Conservation (phyloP, 2,329 filamentous ascomycete genomes). For the Paraphoma chrysanthemicola region DNA sequence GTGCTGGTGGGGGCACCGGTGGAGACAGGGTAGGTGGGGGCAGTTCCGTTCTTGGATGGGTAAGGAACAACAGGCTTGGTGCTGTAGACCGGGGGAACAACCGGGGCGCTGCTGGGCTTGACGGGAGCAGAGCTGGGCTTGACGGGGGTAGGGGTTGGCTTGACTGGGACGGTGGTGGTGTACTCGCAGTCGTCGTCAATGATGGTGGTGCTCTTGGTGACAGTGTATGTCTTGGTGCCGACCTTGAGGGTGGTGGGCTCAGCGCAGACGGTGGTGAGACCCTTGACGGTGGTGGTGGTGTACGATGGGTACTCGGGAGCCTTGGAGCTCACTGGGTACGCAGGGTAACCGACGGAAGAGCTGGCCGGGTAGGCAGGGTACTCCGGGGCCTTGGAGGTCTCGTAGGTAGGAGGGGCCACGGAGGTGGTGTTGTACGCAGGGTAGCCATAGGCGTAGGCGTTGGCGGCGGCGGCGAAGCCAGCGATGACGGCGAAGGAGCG, state of each 20-base stretch:
- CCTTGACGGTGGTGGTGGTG: constrained; percentile 36
- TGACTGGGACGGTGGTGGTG: constrained; percentile 28
- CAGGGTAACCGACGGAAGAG: constrained; percentile 2
- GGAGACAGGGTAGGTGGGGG: constrained; percentile 26
- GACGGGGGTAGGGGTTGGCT: constrained; percentile 21
- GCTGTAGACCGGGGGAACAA: constrained; percentile 21
- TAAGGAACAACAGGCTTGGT: constrained; percentile 16
- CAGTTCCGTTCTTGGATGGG: constrained; percentile 32
- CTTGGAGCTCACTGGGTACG: constrained; percentile 3
- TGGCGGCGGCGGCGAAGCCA: constrained; percentile 37
- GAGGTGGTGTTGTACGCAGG: constrained; percentile 28
- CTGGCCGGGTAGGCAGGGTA: constrained; percentile 9
- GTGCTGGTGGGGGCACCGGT: constrained; percentile 37
- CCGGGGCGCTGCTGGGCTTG: constrained; percentile 24
- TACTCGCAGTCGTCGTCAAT: constrained; percentile 33
- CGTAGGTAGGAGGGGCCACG: constrained; percentile 13
- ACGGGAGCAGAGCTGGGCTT: constrained; percentile 25
- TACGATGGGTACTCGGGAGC: constrained; percentile 7
- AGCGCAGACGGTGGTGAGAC: constrained; percentile 30
- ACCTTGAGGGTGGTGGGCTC: constrained; percentile 36
- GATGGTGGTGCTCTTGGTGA: constrained; percentile 41
- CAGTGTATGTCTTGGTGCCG: constrained; percentile 40
- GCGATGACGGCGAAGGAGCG: constrained; percentile 44
- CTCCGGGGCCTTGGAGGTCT: not conserved
- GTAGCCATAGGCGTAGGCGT: constrained; percentile 21